Base-by-base conservation (phyloP, 371 early-diverging fungal species). In the Cokeromyces recurvatus region DNA sequence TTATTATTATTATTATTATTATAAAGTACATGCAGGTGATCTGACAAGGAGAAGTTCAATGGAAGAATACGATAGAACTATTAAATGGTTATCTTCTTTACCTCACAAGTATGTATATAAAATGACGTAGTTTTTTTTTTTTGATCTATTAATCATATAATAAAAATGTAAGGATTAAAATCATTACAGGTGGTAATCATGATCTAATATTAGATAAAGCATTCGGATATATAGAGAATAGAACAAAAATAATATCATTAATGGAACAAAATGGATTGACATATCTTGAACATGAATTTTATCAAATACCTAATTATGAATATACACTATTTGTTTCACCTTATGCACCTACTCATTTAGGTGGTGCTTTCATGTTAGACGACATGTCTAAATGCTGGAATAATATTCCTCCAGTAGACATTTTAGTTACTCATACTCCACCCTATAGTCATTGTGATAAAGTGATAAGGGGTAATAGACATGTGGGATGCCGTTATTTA, bases 401-500 rank as follows among this genome's bases (percentile, higher is more conserved):
- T 31, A 29, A 37, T 7, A 66, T 81, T 7, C 79, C 44, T 23
- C 5, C 62, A 6, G 72, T 67, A 1, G 65, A 81, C 20, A 76
- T 81, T 6, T 39, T 81, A 7, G 71, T 81, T 14, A 79, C 78
- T 1, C 81, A 81, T 42, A 75, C 74, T 5, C 81, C 81, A 12
- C 73, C 81, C 0, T 42, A 32, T 23, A 64, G 64, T 5, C 61
- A 67, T 35, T 57, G 65, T 12, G 79, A 77, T 46, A 15, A 41
- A 20, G 61, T 62, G 2, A 45, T 43, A 1, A 43, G 55, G 17
- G 41, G 39, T 4, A 29, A 34, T 9, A 5, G 32, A 2, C 59
- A 64, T 55, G 74, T 63, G 8, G 81, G 81, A 0, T 81, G 81
- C 43, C 52, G 51, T 1, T 48, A 63, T 25, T 55, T 81, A 15